These are phyloP conservation scores for Penicillium steckii DNA, from an alignment of 495 filamentous ascomycete species.

Conservation along the genomic window DNA sequence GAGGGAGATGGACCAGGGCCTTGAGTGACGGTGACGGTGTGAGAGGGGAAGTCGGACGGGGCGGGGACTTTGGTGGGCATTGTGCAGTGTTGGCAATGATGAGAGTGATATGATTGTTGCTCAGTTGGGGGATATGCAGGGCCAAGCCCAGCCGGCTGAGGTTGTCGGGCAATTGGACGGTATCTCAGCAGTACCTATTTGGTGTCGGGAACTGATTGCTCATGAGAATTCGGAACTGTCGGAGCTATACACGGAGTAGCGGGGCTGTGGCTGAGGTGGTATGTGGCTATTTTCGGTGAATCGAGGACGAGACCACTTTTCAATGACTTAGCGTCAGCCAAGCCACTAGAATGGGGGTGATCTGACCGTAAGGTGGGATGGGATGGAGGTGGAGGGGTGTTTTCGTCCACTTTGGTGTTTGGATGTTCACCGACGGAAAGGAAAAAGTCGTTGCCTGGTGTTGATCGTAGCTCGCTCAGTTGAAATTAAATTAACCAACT, in stretches of 20 bases:
- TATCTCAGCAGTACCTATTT: too few species aligned
- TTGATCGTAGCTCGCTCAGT: not conserved
- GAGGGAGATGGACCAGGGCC: slow-evolving; percentile 29
- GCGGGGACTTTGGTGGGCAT: slow-evolving; percentile 41
- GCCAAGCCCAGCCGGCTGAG: not conserved
- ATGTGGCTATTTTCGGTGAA: not conserved
- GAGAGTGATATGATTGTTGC: not conserved
- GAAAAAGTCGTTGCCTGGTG: not conserved
- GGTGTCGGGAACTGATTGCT: too few species aligned
- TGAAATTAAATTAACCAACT: not conserved
- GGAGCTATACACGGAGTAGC: not conserved
- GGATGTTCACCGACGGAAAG: not conserved
- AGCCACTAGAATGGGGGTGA: not conserved
- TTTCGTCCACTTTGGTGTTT: not conserved
- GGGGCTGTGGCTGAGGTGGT: not conserved
- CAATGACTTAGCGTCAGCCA: not conserved
- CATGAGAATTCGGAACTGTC: not conserved
- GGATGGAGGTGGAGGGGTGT: not conserved
- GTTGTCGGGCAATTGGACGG: too few species aligned
- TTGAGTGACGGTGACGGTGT: slow-evolving; percentile 46
- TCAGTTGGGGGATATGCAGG: slow-evolving; percentile 2
- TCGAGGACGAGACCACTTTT: not conserved
- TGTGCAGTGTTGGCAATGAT: slow-evolving; percentile 8
- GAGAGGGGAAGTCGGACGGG: slow-evolving; percentile 51
- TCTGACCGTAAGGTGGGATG: not conserved